Evolutionary conservation across 2,329 filamentous ascomycete genomes (phyloP), one percentile per base, ranked within the genome.

Genomic region (Monosporascus sp.): DNA sequence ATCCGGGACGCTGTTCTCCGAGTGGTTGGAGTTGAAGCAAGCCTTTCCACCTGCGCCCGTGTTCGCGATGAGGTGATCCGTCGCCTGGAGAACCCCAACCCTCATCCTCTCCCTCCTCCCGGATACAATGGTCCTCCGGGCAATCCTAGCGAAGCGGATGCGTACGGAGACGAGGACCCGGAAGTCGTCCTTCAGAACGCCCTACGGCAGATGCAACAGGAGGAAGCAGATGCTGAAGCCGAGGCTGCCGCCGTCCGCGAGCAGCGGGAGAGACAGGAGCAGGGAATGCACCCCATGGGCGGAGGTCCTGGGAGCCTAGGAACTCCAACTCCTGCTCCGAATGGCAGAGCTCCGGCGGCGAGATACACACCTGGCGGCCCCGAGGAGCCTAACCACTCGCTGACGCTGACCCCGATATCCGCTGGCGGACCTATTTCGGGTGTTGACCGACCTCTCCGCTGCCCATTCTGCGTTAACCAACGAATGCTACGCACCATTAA

Each of bases 381-480:
- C 11, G 68, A 76, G 45, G 61, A 70, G 24, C 24, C 43, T 14
- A 24, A 24, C 4, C 76, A 80, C 37, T 51, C 61, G 15, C 70
- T 83, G 37, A 80, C 74, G 4, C 70, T 83, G 41, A 82, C 80
- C 3, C 80, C 80, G 2, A 82, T 82, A 48, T 74, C 79, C 28
- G 75, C 77, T 17, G 75, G 75, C 17, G 73, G 69, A 4, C 75
- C 78, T 7, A 63, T 78, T 28, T 71, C 76, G 4, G 66, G 68
- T 6, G 70, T 72, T 35, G 78, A 84, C 37, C 67, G 74, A 20
- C 79, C 81, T 2, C 65, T 82, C 28, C 73, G 81, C 18, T 85
- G 81, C 58, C 81, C 81, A 1, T 85, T 82, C 58, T 85, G 81
- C 56, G 75, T 85, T 37, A 85, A 84, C 58, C 78, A 82, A 60